Evolutionary conservation across 1,284 basidiomycete genomes (phyloP).

Genomic region (Trichosporon inkin): DNA sequence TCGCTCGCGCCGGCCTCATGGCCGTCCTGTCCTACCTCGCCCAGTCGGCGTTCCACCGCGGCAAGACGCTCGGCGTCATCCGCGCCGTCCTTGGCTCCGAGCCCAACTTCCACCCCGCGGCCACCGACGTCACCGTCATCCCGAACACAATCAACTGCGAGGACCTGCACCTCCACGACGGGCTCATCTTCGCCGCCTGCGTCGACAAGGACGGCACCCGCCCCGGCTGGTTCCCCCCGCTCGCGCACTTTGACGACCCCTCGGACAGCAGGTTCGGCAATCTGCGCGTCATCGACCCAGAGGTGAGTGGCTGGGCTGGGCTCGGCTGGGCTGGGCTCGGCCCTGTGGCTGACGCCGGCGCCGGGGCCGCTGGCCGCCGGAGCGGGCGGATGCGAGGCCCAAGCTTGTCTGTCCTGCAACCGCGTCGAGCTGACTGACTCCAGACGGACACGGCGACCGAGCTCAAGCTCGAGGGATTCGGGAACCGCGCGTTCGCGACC

Average conservation of each 20-base stretch:
- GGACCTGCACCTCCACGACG: slow-evolving; percentile 15
- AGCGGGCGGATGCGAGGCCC: neutral
- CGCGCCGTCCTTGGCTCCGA: slow-evolving; percentile 5
- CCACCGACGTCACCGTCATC: slow-evolving; percentile 11
- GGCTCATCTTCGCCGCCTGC: slow-evolving; percentile 18
- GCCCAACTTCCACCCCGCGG: neutral
- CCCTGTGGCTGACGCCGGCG: neutral
- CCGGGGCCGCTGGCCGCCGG: too few relatives aligned
- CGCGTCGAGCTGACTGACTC: neutral
- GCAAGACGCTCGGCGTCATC: slow-evolving; percentile 16
- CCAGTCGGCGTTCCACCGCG: slow-evolving; percentile 15
- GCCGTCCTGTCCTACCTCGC: slow-evolving; percentile 9
- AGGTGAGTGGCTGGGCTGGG: slow-evolving; percentile 20
- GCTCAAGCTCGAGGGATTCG: slow-evolving; percentile 24
- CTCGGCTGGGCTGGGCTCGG: neutral
- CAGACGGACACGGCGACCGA: slow-evolving; percentile 26
- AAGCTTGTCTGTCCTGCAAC: neutral
- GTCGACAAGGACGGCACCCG: slow-evolving; percentile 16
- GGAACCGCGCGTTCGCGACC: slow-evolving; percentile 25
- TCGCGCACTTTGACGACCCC: slow-evolving; percentile 20
- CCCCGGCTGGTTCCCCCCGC: slow-evolving; percentile 39
- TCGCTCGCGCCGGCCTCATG: slow-evolving; percentile 8
- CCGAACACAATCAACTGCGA: slow-evolving; percentile 19
- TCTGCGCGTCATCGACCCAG: slow-evolving; percentile 30
- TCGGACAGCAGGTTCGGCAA: slow-evolving; percentile 15